phyloP scores from a whole-genome alignment of 148 eudicot species.

The Vaccinium darrowii region DNA sequence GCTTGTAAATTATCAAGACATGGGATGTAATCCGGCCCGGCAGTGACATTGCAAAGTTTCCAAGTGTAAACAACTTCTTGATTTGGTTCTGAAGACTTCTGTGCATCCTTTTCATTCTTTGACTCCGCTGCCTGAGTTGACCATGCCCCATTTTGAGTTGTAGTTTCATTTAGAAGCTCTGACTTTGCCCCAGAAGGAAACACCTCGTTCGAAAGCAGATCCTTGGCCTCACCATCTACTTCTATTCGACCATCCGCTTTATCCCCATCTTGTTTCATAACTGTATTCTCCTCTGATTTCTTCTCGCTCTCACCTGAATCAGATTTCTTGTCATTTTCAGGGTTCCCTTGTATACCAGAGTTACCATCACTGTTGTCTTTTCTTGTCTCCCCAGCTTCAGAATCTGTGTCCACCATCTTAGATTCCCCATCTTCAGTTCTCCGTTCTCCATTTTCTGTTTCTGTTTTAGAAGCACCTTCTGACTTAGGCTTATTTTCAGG shows the following conservation, averaged over 20 bases:
- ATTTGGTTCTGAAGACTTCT: slow-evolving; percentile 37
- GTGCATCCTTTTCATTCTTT: slow-evolving; percentile 64
- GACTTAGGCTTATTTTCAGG: slow-evolving; percentile 20
- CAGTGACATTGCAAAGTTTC: slow-evolving; percentile 75
- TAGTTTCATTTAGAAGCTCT: slow-evolving; percentile 71
- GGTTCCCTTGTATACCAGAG: slow-evolving; percentile 38
- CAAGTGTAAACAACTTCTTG: slow-evolving; percentile 40
- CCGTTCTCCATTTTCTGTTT: slow-evolving; percentile 26
- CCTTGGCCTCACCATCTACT: slow-evolving; percentile 35
- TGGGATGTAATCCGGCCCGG: slow-evolving; percentile 87
- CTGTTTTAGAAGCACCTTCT: slow-evolving; percentile 16
- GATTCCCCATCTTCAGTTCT: slow-evolving; percentile 39
- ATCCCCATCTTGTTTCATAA: slow-evolving; percentile 31
- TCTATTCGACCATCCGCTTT: slow-evolving; percentile 35
- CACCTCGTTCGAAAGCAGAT: slow-evolving; percentile 37
- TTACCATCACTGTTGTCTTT: slow-evolving; percentile 26
- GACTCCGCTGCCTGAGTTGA: slow-evolving; percentile 81
- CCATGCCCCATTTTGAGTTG: slow-evolving; percentile 68
- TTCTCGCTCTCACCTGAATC: slow-evolving; percentile 37
- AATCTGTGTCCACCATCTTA: slow-evolving; percentile 40
- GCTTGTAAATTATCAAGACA: slow-evolving; percentile 91
- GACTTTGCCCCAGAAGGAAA: slow-evolving; percentile 80
- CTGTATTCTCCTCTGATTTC: slow-evolving; percentile 33
- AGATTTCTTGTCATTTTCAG: slow-evolving; percentile 37
- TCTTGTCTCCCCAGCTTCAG: slow-evolving; percentile 39